Base-by-base conservation (phyloP, 2,329 filamentous ascomycete species). In the Acephala macrosclerotiorum region DNA sequence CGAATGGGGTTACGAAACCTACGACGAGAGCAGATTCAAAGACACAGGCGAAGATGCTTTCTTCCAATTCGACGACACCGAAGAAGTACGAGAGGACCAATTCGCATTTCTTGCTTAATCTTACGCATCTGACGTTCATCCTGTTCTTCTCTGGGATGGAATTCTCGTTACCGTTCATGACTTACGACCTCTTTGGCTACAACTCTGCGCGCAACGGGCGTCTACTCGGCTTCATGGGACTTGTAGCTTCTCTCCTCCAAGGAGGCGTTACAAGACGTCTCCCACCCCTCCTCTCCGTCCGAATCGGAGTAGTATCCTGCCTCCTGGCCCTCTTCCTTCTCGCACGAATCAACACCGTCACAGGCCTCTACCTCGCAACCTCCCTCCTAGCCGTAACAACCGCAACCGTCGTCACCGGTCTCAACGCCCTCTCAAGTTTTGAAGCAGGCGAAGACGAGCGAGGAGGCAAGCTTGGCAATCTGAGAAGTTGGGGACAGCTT, bases 61-160 rank as follows among this genome's bases (percentile, higher is more conserved):
- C 74, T 0, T 77, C 79, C 29, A 61, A 61, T 20, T 33, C 68
- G 14, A 68, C 60, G 49, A 74, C 53, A 14, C 64, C 70, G 22
- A 71, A 63, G 40, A 76, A 66, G 64, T 63, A 64, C 8, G 67
- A 71, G 20, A 74, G 65, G 65, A 97, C 93, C 2, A 98, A 98
- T 79, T 93, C 91, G 3, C 93, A 96, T 71, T 80, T 87, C 35
- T 77, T 97, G 14, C 88, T 99, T 56, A 97, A 97, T 77, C 80
- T 90, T 1, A 89, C 93, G 0, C 96, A 99, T 79, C 91, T 98
- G 75, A 81, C 90, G 56, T 99, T 99, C 79, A 89, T 99, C 66
- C 88, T 99, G 14, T 97, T 97, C 80, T 99, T 99, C 80, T 97
- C 93, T 1, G 96, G 96, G 67, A 95, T 99, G 91, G 96, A 99